A percentile compares a stretch with the other conserved stretches of the same genome.
These are phyloP conservation scores for Calonectria pseudoreteaudii DNA, from an alignment of 2,329 filamentous ascomycete genomes.

Conservation along the genomic window DNA sequence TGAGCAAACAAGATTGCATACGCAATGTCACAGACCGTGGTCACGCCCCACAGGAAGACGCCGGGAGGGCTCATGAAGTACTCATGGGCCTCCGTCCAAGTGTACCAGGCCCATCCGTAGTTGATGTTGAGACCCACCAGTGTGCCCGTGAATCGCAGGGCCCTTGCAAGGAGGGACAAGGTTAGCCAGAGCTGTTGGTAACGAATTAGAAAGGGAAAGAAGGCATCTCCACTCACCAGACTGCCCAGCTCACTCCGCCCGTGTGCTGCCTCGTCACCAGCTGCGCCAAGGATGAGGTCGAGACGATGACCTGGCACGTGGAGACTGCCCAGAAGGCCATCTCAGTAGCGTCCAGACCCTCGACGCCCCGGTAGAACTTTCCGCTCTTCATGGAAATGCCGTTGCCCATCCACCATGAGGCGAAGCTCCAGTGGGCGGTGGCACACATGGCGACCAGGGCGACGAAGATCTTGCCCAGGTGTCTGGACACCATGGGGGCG, in stretches of 20 bases:
- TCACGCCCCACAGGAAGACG: slow-evolving; percentile 17
- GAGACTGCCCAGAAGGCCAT: slow-evolving; percentile 20
- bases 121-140: slow-evolving; percentile 21
- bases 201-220: background rate
- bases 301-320: slow-evolving; percentile 15
- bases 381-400: slow-evolving; percentile 19
- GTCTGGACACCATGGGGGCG: slow-evolving; percentile 11
- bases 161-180: background rate
- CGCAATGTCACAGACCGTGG: slow-evolving; percentile 9
- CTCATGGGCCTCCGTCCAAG: slow-evolving; percentile 17
- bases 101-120: slow-evolving; percentile 23
- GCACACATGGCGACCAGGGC: background rate
- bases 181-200: background rate
- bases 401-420: slow-evolving; percentile 23
- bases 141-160: slow-evolving; percentile 16
- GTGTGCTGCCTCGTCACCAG: slow-evolving; percentile 18
- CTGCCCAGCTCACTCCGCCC: slow-evolving; percentile 17
- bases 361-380: slow-evolving; percentile 21
- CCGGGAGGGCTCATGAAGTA: slow-evolving; percentile 20
- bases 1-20: slow-evolving; percentile 16
- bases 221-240: background rate
- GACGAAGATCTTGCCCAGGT: slow-evolving; percentile 20
- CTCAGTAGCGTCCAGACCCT: slow-evolving; percentile 19
- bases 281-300: slow-evolving; percentile 16
- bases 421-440: slow-evolving; percentile 11